Evolutionary conservation across 257 asterid species (phyloP).

Genomic region (Cynanchum wilfordii): DNA sequence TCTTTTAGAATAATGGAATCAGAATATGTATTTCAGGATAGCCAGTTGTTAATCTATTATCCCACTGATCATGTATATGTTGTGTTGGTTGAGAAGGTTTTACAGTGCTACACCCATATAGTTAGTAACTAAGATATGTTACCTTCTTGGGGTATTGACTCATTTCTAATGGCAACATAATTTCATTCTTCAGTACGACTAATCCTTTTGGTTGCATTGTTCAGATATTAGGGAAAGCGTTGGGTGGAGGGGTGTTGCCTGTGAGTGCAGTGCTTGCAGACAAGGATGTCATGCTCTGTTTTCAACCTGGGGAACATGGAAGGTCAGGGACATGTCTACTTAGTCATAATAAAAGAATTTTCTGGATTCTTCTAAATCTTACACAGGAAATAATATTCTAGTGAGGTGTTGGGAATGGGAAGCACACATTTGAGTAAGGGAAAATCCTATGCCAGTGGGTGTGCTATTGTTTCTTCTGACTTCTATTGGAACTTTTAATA

Average conservation of each 20-base stretch:
- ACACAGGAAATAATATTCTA: neutral
- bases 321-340: conserved; percentile 45
- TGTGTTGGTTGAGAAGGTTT: neutral
- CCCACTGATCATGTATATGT: neutral
- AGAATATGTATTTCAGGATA: neutral
- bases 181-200: conserved; percentile 1
- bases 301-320: conserved; percentile 98
- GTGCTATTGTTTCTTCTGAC: neutral
- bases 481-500: neutral
- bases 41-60: neutral
- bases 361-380: neutral
- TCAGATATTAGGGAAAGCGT: conserved; percentile 93
- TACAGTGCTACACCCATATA: neutral
- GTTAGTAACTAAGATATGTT: neutral
- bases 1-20: neutral
- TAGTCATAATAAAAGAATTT: neutral
- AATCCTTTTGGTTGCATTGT: conserved; percentile 16
- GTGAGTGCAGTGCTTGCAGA: conserved; percentile 94
- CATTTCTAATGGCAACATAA: neutral
- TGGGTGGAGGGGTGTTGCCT: conserved; percentile 97
- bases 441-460: neutral
- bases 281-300: conserved; percentile 93
- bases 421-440: neutral
- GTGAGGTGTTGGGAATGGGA: neutral
- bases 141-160: neutral